Conservation (phyloP, 2,329 filamentous ascomycete genomes). For the Talaromyces sp. region DNA sequence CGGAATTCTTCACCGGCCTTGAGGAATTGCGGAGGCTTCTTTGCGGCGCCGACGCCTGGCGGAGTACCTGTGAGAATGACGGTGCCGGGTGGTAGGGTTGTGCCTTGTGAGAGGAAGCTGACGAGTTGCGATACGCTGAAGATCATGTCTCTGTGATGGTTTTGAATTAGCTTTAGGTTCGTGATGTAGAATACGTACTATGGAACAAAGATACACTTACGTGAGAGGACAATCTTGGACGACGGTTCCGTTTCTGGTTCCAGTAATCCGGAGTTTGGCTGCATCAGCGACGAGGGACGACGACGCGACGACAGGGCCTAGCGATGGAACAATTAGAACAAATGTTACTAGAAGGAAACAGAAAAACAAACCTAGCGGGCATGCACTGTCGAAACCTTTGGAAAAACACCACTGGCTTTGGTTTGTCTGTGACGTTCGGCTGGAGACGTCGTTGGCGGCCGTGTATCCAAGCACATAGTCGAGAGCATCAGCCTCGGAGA, state of each 20-base stretch:
- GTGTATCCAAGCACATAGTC: slow-evolving; percentile 62
- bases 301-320: slow-evolving; percentile 49
- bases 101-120: slow-evolving; percentile 37
- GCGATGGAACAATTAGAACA: slow-evolving; percentile 4
- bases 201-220: slow-evolving; percentile 23
- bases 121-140: slow-evolving; percentile 47
- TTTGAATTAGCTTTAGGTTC: slow-evolving; percentile 8
- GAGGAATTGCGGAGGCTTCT: slow-evolving; percentile 40
- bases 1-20: slow-evolving; percentile 45
- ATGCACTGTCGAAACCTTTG: slow-evolving; percentile 56
- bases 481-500: slow-evolving; percentile 52
- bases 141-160: slow-evolving; percentile 46
- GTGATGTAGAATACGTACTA: too few relatives aligned
- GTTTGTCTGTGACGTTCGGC: slow-evolving; percentile 52
- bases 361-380: slow-evolving; percentile 44
- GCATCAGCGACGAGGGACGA: slow-evolving; percentile 28
- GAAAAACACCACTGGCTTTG: slow-evolving; percentile 56
- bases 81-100: slow-evolving; percentile 38
- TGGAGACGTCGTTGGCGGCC: slow-evolving; percentile 60
- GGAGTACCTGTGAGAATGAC: slow-evolving; percentile 43
- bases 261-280: slow-evolving; percentile 29
- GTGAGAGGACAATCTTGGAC: slow-evolving; percentile 46
- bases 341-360: neutral
- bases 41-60: slow-evolving; percentile 37
- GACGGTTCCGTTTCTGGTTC: slow-evolving; percentile 47